These are phyloP conservation scores for Cryptosporidium bovis DNA, from an alignment of 169 alveolate species.

Conservation along the genomic window DNA sequence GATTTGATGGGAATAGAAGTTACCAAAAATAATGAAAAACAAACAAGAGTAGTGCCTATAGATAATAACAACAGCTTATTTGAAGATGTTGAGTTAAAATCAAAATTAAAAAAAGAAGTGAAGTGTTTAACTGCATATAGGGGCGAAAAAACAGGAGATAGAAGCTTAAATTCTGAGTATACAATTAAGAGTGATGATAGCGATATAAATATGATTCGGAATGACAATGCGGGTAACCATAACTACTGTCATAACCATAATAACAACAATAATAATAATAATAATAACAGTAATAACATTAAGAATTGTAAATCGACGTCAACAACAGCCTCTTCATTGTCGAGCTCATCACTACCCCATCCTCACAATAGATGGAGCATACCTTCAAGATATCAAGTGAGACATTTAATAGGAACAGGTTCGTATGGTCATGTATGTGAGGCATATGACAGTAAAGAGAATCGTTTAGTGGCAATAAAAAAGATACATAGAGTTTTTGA, in stretches of 20 bases:
- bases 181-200: too few relatives aligned
- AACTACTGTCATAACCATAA: neutral
- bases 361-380: conserved; percentile 73
- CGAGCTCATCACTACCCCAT: conserved; percentile 9
- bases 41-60: conserved; percentile 61
- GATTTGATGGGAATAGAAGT: conserved; percentile 7
- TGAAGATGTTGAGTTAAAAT: conserved; percentile 3
- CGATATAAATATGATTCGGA: neutral
- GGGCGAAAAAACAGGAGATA: neutral
- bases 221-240: neutral
- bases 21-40: conserved; percentile 17
- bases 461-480: conserved; percentile 94
- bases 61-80: neutral
- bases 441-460: conserved; percentile 87
- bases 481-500: conserved; percentile 94
- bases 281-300: conserved; percentile 5
- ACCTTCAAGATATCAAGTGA: conserved; percentile 88
- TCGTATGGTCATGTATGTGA: conserved; percentile 92
- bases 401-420: conserved; percentile 92
- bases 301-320: conserved; percentile 55
- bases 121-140: neutral
- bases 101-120: neutral
- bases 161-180: neutral
- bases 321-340: conserved; percentile 37
- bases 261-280: neutral